phyloP scores from a whole-genome alignment of 164 flowering plant genomes.

The Amborella trichopoda region DNA sequence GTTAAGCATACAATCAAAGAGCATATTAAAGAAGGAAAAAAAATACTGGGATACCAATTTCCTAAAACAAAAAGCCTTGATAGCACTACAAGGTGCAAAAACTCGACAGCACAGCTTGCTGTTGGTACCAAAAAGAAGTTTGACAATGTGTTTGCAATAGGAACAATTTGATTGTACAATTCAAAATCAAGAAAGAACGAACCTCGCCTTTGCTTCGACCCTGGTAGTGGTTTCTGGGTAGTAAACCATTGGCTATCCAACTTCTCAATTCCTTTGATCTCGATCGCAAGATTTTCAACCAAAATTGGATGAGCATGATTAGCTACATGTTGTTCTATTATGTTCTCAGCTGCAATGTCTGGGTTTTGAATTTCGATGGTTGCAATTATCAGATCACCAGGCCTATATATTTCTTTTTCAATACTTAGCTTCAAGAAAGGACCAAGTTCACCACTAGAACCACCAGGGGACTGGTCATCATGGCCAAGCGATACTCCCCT shows the following conservation, averaged over 20 bases:
- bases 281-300: conserved; percentile 56
- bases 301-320: conserved; percentile 28
- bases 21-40: too few relatives aligned
- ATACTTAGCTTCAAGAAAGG: conserved; percentile 44
- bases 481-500: conserved; percentile 16
- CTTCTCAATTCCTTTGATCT: conserved; percentile 78
- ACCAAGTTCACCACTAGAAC: conserved; percentile 7
- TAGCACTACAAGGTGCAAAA: too few relatives aligned
- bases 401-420: conserved; percentile 71
- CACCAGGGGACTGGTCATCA: conserved; percentile 5
- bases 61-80: too few relatives aligned
- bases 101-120: too few relatives aligned
- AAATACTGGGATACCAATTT: too few relatives aligned
- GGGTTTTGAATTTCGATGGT: conserved; percentile 43
- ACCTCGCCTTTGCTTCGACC: conserved; percentile 74
- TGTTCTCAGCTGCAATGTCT: neutral
- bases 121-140: too few relatives aligned
- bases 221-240: conserved; percentile 50
- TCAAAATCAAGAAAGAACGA: neutral
- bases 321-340: conserved; percentile 5
- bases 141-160: too few relatives aligned
- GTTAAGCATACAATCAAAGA: too few relatives aligned
- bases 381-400: conserved; percentile 60
- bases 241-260: conserved; percentile 83
- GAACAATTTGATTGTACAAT: neutral